Base-by-base conservation (phyloP, 108 stramenopile species). In the Cyclotella sp. region DNA sequence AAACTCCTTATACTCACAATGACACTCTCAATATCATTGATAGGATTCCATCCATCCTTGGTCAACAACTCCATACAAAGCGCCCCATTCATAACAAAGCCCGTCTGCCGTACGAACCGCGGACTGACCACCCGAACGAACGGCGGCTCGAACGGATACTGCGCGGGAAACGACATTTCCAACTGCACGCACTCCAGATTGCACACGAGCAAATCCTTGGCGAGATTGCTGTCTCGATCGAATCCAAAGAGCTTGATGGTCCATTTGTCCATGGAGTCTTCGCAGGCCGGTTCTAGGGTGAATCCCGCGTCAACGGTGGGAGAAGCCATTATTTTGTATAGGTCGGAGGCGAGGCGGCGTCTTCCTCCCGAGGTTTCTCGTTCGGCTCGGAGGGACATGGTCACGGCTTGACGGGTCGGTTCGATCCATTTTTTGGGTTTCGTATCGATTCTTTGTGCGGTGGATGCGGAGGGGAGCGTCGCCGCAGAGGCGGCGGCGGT, bases 1-100 rank as follows among this genome's bases (percentile, higher is more conserved):
- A 95, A 89, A 29, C 91, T 92, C 46, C 96, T 92, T 54, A 97
- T 86, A 26, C 88, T 89, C 13, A 97, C 96, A 79, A 97, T 95
- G 65, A 97, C 96, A 82, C 81, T 86, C 62, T 97, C 96, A 78
- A 97, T 97, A 68, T 97, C 96, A 68, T 97, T 97, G 57, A 95
- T 86, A 9, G 96, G 94, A 58, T 95, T 97, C 96, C 96, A 97
- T 41, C 96, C 96, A 53, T 97, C 91, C 45, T 92, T 95, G 40
- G 95, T 97, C 51, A 97, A 83, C 18, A 97, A 83, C 79, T 97
- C 96, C 93, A 95, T 95, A 62, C 96, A 97, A 39, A 97, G 84
- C 34, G 96, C 96, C 45, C 96, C 96, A 73, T 93, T 94, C 90
- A 97, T 95, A 30, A 97, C 95, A 73, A 95, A 97, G n/a, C 96